Percentiles rank a stretch among this genome's conserved stretches.
phyloP scores from a whole-genome alignment of 257 asterid species.

The Mitragyna speciosa region DNA sequence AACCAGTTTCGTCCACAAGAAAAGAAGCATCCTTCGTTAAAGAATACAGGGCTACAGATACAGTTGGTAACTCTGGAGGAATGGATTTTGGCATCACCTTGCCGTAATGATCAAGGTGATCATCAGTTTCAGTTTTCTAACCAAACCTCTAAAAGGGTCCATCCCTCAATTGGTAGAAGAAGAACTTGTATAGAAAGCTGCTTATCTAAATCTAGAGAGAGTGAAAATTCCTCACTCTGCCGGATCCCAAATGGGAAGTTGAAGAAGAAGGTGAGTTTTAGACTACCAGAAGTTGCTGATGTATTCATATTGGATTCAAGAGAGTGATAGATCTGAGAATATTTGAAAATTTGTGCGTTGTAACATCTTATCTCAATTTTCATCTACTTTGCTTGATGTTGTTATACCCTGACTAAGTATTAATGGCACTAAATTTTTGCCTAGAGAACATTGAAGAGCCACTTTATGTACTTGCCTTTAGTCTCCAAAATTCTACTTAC shows the following conservation, averaged over 20 bases:
- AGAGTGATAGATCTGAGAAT: not conserved
- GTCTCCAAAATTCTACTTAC: not conserved
- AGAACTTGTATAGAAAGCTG: constrained; percentile 2
- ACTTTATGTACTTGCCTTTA: too few relatives aligned
- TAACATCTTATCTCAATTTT: not conserved
- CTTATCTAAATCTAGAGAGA: not conserved
- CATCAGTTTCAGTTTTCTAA: constrained; percentile 8
- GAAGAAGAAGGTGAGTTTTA: constrained; percentile 63
- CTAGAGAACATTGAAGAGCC: not conserved
- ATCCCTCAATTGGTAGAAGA: constrained; percentile 41
- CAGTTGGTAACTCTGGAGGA: constrained; percentile 39
- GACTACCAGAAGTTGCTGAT: constrained; percentile 57
- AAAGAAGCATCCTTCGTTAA: constrained; percentile 9
- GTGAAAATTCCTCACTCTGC: constrained; percentile 16
- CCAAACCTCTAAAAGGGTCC: constrained; percentile 34
- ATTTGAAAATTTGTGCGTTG: not conserved
- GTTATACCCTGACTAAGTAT: not conserved
- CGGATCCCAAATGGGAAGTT: constrained; percentile 24
- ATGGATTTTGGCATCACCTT: constrained; percentile 48
- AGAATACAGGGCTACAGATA: not conserved
- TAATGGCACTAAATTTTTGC: not conserved
- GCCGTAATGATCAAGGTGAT: constrained; percentile 6
- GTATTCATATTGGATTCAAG: constrained; percentile 42
- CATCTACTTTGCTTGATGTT: not conserved
- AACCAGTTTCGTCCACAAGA: constrained; percentile 16